Percentiles rank a stretch among this genome's conserved stretches.
Evolutionary conservation across 257 asterid genomes (phyloP).

Genomic region (Gynochthodes officinalis): DNA sequence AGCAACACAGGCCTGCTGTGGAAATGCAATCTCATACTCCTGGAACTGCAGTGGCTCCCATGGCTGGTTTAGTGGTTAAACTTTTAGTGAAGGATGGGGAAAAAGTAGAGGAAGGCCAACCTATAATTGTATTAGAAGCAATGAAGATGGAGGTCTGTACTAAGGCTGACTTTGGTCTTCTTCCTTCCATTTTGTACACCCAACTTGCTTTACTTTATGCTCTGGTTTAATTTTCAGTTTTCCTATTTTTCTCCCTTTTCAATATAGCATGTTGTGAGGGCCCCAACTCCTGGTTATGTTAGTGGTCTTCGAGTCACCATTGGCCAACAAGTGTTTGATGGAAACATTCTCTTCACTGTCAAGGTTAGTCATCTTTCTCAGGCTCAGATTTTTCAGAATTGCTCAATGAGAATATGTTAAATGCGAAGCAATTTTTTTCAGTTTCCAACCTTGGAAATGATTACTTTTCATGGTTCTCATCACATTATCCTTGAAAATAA

Average conservation of each 20-base stretch:
- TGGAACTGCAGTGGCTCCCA: constrained; percentile 83
- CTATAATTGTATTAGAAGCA: constrained; percentile 83
- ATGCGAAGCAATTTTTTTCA: background rate
- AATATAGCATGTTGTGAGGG: constrained; percentile 87
- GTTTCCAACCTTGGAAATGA: background rate
- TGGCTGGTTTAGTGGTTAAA: constrained; percentile 93
- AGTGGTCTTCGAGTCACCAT: constrained; percentile 61
- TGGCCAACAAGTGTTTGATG: constrained; percentile 88
- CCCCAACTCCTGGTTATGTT: constrained; percentile 60
- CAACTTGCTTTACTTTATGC: constrained; percentile 13
- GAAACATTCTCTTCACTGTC: constrained; percentile 53
- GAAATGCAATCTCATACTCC: constrained; percentile 67
- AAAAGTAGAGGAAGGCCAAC: constrained; percentile 71
- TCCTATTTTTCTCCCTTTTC: constrained; percentile 6
- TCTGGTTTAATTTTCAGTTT: background rate
- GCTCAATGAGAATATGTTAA: too few relatives aligned
- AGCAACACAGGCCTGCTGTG: constrained; percentile 40
- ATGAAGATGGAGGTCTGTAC: constrained; percentile 97
- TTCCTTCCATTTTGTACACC: constrained; percentile 9
- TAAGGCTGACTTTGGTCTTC: constrained; percentile 6
- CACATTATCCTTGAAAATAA: background rate
- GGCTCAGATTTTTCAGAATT: background rate
- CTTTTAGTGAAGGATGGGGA: constrained; percentile 69
- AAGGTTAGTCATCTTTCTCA: constrained; percentile 43
- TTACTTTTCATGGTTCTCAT: background rate